phyloP scores from a whole-genome alignment of 129 eudicot species.

The Escallonia rubra region DNA sequence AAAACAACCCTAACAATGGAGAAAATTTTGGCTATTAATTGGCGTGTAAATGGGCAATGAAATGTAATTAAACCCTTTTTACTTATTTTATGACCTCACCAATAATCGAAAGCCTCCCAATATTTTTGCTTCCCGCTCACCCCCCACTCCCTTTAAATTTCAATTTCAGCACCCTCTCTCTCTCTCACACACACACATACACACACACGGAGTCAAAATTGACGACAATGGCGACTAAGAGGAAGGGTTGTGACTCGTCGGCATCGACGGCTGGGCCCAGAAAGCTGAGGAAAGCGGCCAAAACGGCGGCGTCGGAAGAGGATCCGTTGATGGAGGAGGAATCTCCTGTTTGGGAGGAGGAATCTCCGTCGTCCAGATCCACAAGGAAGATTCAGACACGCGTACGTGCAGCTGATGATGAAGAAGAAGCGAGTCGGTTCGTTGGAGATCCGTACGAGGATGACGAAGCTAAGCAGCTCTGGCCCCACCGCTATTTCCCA shows the following conservation, averaged over 20 bases:
- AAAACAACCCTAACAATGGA: too few species aligned
- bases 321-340: background rate
- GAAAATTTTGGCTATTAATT: too few species aligned
- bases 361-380: constrained; percentile 2
- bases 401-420: background rate
- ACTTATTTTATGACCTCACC: too few species aligned
- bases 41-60: too few species aligned
- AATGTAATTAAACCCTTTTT: too few species aligned
- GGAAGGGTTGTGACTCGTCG: constrained; percentile 11
- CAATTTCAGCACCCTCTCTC: background rate
- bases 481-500: constrained; percentile 53
- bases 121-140: constrained; percentile 16
- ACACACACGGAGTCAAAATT: background rate
- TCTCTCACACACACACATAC: background rate
- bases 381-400: background rate
- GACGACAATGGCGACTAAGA: constrained; percentile 21
- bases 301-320: background rate
- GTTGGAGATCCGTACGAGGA: constrained; percentile 38
- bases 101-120: background rate
- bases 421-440: constrained; percentile 24
- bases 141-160: background rate
- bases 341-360: background rate
- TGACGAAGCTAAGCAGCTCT: constrained; percentile 45
- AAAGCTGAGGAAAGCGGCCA: constrained; percentile 1
- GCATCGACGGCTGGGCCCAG: constrained; percentile 1